Evolutionary conservation across 1,139 yeast genomes (phyloP).

Genomic region (Saccharomyces pastorianus): DNA sequence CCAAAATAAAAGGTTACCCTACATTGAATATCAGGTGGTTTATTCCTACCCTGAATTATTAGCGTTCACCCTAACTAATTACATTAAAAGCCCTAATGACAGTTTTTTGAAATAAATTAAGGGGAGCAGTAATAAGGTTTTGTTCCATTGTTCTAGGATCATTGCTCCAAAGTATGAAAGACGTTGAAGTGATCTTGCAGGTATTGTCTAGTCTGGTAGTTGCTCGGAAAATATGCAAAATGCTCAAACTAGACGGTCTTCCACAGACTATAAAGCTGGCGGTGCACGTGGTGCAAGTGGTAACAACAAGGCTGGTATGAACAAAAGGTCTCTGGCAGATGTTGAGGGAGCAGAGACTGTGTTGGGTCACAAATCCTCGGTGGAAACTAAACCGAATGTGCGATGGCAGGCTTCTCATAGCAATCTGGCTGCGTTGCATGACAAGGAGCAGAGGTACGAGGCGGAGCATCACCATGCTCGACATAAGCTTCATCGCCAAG

Average conservation of each 20-base stretch:
- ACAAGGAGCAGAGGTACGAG: background rate
- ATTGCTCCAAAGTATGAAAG: background rate
- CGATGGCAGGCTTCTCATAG: background rate
- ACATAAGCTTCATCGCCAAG: conserved; percentile 1
- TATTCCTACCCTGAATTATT: too few species aligned
- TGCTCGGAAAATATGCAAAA: background rate
- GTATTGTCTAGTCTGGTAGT: background rate
- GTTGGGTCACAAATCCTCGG: background rate
- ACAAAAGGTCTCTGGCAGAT: background rate
- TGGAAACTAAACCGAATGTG: conserved; percentile 1
- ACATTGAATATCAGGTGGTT: too few species aligned
- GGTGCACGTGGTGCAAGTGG: background rate
- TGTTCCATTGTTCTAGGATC: background rate
- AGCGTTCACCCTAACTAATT: too few species aligned
- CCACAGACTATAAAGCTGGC: background rate
- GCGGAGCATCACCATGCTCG: conserved; percentile 4
- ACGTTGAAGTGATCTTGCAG: too few species aligned
- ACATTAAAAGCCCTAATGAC: background rate
- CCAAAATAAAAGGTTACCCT: too few species aligned
- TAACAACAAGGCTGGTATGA: too few species aligned
- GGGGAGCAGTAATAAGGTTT: background rate
- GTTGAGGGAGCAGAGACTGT: background rate
- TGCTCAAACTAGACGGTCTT: background rate
- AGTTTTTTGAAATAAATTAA: background rate
- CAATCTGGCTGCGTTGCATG: background rate